Percentiles rank a stretch among this genome's conserved stretches.
Conservation (phyloP, 2,329 filamentous ascomycete species). For the Hypoxylon sp. region DNA sequence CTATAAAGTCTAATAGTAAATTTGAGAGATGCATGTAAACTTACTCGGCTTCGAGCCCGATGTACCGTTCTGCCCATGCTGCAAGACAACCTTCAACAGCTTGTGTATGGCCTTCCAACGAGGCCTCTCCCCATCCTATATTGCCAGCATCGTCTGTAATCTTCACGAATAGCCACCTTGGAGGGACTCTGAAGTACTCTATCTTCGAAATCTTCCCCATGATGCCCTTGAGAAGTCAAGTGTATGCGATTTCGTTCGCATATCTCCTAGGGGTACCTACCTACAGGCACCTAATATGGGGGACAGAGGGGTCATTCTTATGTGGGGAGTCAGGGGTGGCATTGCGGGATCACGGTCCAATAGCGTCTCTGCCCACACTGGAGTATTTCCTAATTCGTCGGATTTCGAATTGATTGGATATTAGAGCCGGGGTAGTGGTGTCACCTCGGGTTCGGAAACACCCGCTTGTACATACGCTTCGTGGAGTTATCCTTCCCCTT, state of each 20-base stretch:
- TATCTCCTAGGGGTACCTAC: neutral
- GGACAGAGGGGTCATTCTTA: constrained; percentile 1
- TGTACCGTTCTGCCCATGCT: constrained; percentile 72
- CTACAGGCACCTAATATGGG: neutral
- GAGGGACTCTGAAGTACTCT: constrained; percentile 81
- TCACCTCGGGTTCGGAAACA: constrained; percentile 10
- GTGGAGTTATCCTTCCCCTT: neutral
- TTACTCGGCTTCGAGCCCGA: constrained; percentile 78
- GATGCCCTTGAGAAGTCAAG: neutral
- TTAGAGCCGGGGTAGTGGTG: constrained; percentile 3
- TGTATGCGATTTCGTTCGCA: neutral
- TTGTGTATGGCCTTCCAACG: constrained; percentile 79
- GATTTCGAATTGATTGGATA: constrained; percentile 21
- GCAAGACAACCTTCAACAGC: constrained; percentile 81
- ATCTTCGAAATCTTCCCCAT: constrained; percentile 76
- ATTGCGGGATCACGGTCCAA: constrained; percentile 23
- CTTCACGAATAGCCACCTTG: constrained; percentile 84
- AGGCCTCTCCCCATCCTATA: constrained; percentile 80
- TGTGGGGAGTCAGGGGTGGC: constrained; percentile 10
- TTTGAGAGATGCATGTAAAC: too few relatives aligned
- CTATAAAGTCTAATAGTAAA: neutral
- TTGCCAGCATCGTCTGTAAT: constrained; percentile 75
- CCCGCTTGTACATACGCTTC: neutral
- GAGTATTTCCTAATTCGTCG: constrained; percentile 22
- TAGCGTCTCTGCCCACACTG: constrained; percentile 20